A percentile compares a stretch with the other conserved stretches of the same genome.
These are phyloP conservation scores for Xanthoconium purpureum DNA, from an alignment of 768 basidiomycete genomes.

Conservation along the genomic window DNA sequence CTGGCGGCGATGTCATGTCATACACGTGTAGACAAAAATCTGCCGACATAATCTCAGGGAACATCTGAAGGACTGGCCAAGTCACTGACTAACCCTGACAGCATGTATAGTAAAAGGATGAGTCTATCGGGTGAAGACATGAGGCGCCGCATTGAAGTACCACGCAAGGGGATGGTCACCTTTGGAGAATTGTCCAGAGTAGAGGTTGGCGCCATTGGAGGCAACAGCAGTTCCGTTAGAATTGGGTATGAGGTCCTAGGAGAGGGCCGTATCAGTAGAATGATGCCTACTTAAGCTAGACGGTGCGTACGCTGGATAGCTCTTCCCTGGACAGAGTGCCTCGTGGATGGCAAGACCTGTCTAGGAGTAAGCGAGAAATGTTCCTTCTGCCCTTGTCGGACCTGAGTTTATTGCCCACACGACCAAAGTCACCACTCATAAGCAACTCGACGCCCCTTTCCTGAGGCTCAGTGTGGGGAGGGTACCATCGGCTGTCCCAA, in stretches of 20 bases:
- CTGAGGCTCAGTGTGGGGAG: constrained; percentile 54
- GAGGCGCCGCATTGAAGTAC: not conserved
- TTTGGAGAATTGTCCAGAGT: constrained; percentile 80
- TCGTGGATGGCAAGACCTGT: constrained; percentile 37
- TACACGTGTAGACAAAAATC: constrained; percentile 91
- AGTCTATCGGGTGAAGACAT: constrained; percentile 46
- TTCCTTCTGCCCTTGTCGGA: constrained; percentile 43
- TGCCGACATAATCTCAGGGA: constrained; percentile 25
- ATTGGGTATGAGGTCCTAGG: constrained; percentile 73
- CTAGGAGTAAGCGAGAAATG: constrained; percentile 46
- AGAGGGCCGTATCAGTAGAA: constrained; percentile 27
- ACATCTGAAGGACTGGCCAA: not conserved
- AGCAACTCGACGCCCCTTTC: constrained; percentile 62
- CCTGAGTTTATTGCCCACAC: constrained; percentile 50
- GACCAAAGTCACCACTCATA: constrained; percentile 77
- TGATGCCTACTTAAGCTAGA: not conserved
- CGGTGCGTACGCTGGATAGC: constrained; percentile 46
- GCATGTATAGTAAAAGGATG: constrained; percentile 92
- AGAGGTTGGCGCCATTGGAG: constrained; percentile 67
- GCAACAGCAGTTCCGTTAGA: constrained; percentile 78
- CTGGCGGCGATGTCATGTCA: constrained; percentile 58
- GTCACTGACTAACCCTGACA: constrained; percentile 57
- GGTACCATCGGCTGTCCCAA: constrained; percentile 34
- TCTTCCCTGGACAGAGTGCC: constrained; percentile 48
- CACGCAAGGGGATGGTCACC: constrained; percentile 37